These are phyloP conservation scores for Geranomyces variabilis DNA, from an alignment of 192 early-diverging fungal species.

Conservation along the genomic window DNA sequence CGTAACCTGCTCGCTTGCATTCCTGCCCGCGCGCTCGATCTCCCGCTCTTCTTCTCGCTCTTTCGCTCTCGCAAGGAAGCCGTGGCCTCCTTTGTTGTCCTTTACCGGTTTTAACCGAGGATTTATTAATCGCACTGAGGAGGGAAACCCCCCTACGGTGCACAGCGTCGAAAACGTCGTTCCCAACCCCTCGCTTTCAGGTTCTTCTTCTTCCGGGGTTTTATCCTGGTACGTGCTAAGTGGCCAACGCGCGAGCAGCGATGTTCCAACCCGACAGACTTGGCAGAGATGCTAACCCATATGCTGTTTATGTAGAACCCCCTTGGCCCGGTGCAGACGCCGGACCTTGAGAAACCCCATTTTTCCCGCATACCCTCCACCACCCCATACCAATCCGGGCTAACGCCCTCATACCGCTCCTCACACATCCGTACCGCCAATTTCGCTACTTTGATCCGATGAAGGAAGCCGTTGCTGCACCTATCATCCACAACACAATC, in stretches of 20 bases:
- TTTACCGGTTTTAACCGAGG: constrained; percentile 15
- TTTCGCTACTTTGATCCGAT: constrained; percentile 19
- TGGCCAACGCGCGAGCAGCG: too few relatives aligned
- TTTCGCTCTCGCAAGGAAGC: neutral
- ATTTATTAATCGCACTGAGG: constrained; percentile 29
- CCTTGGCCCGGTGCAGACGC: constrained; percentile 32
- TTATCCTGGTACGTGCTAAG: constrained; percentile 21
- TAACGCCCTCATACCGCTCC: neutral
- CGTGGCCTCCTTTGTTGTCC: constrained; percentile 3
- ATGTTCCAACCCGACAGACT: too few relatives aligned
- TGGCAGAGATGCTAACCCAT: too few relatives aligned
- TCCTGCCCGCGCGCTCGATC: neutral
- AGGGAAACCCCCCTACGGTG: constrained; percentile 28
- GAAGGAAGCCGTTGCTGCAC: constrained; percentile 30
- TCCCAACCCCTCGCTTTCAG: constrained; percentile 20
- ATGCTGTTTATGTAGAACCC: too few relatives aligned
- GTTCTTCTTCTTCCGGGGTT: constrained; percentile 36
- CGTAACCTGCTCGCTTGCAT: neutral
- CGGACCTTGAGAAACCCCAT: constrained; percentile 20
- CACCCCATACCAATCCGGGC: neutral
- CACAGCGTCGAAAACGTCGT: constrained; percentile 26
- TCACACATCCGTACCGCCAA: constrained; percentile 10
- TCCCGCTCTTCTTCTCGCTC: neutral
- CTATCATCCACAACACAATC: constrained; percentile 7
- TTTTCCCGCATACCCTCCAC: neutral